Evolutionary conservation across 23 red algal species (phyloP), one percentile per base, ranked within the genome.

Genomic region (Rhodosorus marinus): DNA sequence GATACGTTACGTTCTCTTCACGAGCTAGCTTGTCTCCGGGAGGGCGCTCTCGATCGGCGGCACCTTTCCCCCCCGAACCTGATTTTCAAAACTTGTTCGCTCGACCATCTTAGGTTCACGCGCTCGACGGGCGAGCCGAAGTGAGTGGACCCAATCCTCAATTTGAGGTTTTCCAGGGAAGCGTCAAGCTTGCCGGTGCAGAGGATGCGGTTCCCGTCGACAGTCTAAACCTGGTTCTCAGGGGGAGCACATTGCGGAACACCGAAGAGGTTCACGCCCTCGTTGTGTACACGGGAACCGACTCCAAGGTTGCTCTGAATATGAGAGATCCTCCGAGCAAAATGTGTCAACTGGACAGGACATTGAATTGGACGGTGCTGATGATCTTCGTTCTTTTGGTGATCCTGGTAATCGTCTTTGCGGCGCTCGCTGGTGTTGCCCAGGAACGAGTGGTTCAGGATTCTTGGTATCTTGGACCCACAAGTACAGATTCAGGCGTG

Each of bases 241-340:
- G 83, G 41, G 83, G 72, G 33, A 68, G 60, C 15, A 59, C 66
- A 29, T 43, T 92, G 46, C 51, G 74, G 20, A 92, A 92, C 35
- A 92, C 83, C 4, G 47, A 50, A 3, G 74, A 32, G 34, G 64
- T 81, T 22, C 69, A 92, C 61, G 83, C 59, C 0, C 58, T 79
- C 20, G 66, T 75, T 27, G 19, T 81, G 33, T 80, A 80, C 30
- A 80, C 54, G 35, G 83, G 83, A 15, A 26, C 30, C 2, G 74
- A 92, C 26, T 76, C 74, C 8, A 92, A 92, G 57, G 49, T 80
- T 8, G 68, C 75, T 24, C 26, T 69, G 43, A 92, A 92, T 38
- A 80, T 81, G 72, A 56, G 70, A 35, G 35, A 65, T 9, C 83
- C 74, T 2, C 74, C 74, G 21, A 65, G 60, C 38, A 92, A 92